Evolutionary conservation across 1,284 basidiomycete species (phyloP).

Genomic region (Cystobasidium pallidum): DNA sequence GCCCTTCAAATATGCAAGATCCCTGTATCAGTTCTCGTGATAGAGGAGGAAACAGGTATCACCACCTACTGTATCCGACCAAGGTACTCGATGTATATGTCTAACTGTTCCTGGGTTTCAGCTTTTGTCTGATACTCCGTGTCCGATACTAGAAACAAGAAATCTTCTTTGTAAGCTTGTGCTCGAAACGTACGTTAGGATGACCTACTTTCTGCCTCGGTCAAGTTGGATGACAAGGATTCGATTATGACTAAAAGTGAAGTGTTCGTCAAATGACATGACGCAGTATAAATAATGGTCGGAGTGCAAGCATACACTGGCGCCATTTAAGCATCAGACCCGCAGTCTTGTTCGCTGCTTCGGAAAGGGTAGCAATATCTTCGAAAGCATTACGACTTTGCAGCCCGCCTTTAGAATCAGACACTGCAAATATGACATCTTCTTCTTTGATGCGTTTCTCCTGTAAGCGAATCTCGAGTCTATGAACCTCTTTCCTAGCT

Average conservation of each 20-base stretch:
- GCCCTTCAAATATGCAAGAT: constrained; percentile 6
- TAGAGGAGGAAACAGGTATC: background rate
- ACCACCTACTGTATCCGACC: constrained; percentile 19
- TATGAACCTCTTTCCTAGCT: constrained; percentile 16
- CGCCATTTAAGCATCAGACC: constrained; percentile 41
- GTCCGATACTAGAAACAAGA: constrained; percentile 48
- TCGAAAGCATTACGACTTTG: constrained; percentile 45
- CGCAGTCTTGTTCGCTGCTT: constrained; percentile 48
- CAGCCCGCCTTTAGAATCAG: constrained; percentile 45
- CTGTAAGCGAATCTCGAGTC: constrained; percentile 9
- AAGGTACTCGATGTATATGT: constrained; percentile 46
- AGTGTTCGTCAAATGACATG: background rate
- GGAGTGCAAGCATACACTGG: constrained; percentile 6
- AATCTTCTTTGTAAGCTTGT: constrained; percentile 16
- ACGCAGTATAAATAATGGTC: background rate
- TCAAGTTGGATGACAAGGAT: constrained; percentile 4
- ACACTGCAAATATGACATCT: constrained; percentile 46
- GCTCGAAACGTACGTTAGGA: background rate
- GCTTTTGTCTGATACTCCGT: constrained; percentile 51
- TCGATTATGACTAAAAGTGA: constrained; percentile 30
- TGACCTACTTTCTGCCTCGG: constrained; percentile 30
- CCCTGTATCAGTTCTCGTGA: too few relatives aligned
- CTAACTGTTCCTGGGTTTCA: constrained; percentile 48
- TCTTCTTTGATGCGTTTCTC: constrained; percentile 5
- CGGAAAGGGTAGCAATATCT: constrained; percentile 42